Percentiles rank a stretch among this genome's conserved stretches.
phyloP scores from a whole-genome alignment of 2,329 filamentous ascomycete genomes.

The Ophiosphaerella narmari region DNA sequence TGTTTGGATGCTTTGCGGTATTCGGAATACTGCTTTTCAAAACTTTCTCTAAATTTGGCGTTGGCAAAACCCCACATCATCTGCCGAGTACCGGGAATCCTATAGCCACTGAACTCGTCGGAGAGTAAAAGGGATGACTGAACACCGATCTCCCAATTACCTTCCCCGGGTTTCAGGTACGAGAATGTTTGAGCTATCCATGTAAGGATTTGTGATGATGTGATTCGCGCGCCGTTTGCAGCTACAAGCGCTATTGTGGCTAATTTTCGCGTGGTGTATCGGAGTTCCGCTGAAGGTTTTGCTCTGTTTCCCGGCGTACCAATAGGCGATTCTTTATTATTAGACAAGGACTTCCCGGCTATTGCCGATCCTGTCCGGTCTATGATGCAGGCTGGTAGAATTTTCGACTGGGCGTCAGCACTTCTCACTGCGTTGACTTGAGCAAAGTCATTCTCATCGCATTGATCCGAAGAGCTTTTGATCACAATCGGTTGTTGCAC shows the following conservation, averaged over 20 bases:
- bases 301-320: neutral
- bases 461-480: too few species aligned
- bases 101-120: constrained; percentile 14
- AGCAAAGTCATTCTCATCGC: too few species aligned
- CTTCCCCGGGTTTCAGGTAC: constrained; percentile 9
- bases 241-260: constrained; percentile 18
- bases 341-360: neutral
- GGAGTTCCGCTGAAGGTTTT: neutral
- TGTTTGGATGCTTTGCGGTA: neutral
- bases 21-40: constrained; percentile 3
- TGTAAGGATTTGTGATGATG: constrained; percentile 9
- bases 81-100: constrained; percentile 1
- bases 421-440: too few species aligned
- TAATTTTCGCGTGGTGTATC: constrained; percentile 9
- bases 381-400: too few species aligned
- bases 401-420: too few species aligned
- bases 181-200: constrained; percentile 18
- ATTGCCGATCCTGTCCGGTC: neutral
- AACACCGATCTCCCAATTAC: constrained; percentile 19
- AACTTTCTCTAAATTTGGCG: neutral
- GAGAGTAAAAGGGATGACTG: constrained; percentile 11
- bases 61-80: constrained; percentile 7
- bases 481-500: too few species aligned
- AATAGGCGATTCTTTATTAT: neutral
- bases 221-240: constrained; percentile 13